Evolutionary conservation across 768 basidiomycete genomes (phyloP), one percentile per base, ranked within the genome.

Genomic region (Serendipita sp.): DNA sequence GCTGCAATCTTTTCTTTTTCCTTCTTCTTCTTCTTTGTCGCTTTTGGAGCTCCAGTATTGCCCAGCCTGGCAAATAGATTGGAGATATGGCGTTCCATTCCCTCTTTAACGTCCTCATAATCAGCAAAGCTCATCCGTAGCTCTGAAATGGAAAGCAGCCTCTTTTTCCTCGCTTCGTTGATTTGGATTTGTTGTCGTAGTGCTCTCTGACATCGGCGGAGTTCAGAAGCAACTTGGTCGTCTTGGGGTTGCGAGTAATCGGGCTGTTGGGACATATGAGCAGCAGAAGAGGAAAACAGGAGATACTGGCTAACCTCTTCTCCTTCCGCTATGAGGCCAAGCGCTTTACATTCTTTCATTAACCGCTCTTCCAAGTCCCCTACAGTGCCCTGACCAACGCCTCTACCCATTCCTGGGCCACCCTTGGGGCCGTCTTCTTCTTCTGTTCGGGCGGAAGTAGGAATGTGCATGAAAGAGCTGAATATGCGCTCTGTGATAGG

Each of bases 91-190:
- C 84, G 87, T 78, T 98, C 94, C 58, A 98, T 81, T 3, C 86
- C 79, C 67, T 95, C 92, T 16, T 93, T 83, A 5, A 83, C 73
- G 35, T 90, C 88, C 65, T 90, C 74, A 75, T 95, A 98, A 71
- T 98, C 95, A 70, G 91, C 89, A 71, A 91, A 90, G 3, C 86
- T 92, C 16, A 98, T 80, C 23, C 93, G 83, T 70, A 93, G 90
- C 66, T 86, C 83, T 34, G 93, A 92, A 67, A 93, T 81, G 13
- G 78, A 76, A 13, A 80, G 80, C 1, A 98, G 80, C 2, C 88
- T 84, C 35, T 75, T 74, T 72, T 88, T 88, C 11, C 95, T 85
- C 2, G 83, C 82, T 70, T 93, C 91, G 78, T 99, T 99, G 65
- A 84, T 80, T 7, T 85, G 80, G 2, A 88, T 78, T 58, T 97